A percentile compares a stretch with the other conserved stretches of the same genome.
These are phyloP conservation scores for Talaromyces verruculosus DNA, from an alignment of 2,329 filamentous ascomycete species.

Conservation along the genomic window DNA sequence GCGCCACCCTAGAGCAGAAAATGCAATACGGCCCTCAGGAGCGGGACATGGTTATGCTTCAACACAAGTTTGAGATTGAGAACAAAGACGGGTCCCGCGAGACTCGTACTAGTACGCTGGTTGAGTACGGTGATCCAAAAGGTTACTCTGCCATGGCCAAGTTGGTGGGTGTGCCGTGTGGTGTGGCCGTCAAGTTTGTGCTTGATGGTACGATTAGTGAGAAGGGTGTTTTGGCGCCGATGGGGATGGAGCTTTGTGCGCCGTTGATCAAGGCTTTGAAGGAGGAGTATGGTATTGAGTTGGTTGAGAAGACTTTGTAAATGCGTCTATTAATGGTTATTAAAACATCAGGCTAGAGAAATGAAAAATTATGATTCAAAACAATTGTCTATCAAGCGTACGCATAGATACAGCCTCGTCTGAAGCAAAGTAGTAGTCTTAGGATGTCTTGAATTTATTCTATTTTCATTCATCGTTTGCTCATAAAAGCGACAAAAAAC, in stretches of 20 bases:
- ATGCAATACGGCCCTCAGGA: slow-evolving; percentile 82
- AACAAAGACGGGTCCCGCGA: slow-evolving; percentile 23
- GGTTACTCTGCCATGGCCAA: slow-evolving; percentile 25
- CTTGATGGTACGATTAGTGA: slow-evolving; percentile 71
- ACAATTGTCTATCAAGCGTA: neutral
- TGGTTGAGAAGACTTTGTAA: slow-evolving; percentile 64
- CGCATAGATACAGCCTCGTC: neutral
- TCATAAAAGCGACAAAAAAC: slow-evolving; percentile 16
- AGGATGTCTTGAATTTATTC: slow-evolving; percentile 4
- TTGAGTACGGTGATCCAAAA: slow-evolving; percentile 23
- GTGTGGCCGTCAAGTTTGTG: slow-evolving; percentile 74
- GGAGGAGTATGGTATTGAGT: slow-evolving; percentile 72
- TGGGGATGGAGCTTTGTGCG: slow-evolving; percentile 68
- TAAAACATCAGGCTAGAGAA: neutral
- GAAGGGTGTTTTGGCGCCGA: slow-evolving; percentile 74
- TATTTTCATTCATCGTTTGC: slow-evolving; percentile 16
- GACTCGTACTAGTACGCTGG: slow-evolving; percentile 23
- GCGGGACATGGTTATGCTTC: slow-evolving; percentile 74
- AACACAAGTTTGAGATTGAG: slow-evolving; percentile 55
- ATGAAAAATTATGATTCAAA: neutral
- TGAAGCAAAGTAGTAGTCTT: neutral
- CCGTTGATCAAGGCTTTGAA: slow-evolving; percentile 76
- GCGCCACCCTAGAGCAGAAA: slow-evolving; percentile 84
- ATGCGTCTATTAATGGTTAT: too few relatives aligned
- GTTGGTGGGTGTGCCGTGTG: slow-evolving; percentile 32